These are phyloP conservation scores for Ustilago shanxiensis DNA, from an alignment of 1,284 basidiomycete genomes.

Conservation along the genomic window DNA sequence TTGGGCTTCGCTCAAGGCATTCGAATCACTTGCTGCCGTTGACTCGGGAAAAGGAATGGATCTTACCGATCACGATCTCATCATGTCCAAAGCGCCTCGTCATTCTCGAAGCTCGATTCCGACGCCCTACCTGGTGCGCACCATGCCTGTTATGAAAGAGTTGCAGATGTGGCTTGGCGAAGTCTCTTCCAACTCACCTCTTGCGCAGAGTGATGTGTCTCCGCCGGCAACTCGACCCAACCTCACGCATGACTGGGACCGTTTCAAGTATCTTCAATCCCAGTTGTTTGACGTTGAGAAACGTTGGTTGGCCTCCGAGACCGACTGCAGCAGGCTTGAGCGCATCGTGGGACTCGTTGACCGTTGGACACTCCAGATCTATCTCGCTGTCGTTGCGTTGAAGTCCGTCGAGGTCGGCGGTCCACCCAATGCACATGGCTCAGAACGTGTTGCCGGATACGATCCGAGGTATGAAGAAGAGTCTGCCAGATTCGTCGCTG, in stretches of 20 bases:
- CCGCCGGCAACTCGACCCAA: slow-evolving; percentile 17
- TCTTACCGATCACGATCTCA: slow-evolving; percentile 36
- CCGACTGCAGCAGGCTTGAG: slow-evolving; percentile 46
- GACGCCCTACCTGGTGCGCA: slow-evolving; percentile 24
- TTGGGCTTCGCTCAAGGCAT: slow-evolving; percentile 33
- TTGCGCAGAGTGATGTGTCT: slow-evolving; percentile 21
- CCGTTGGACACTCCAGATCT: slow-evolving; percentile 42
- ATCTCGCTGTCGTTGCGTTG: slow-evolving; percentile 35
- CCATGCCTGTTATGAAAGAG: slow-evolving; percentile 32
- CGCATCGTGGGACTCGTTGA: slow-evolving; percentile 43
- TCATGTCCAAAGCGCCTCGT: slow-evolving; percentile 35
- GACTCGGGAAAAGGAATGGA: slow-evolving; percentile 44
- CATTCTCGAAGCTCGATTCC: slow-evolving; percentile 34
- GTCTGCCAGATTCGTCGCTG: slow-evolving; percentile 33
- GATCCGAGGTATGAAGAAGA: slow-evolving; percentile 40
- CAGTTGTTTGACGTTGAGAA: slow-evolving; percentile 47
- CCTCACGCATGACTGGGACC: slow-evolving; percentile 49
- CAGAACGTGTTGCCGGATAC: slow-evolving; percentile 19
- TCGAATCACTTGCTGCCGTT: slow-evolving; percentile 39
- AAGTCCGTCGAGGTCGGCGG: slow-evolving; percentile 26
- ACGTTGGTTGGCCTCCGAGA: slow-evolving; percentile 40
- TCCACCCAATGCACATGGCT: slow-evolving; percentile 18
- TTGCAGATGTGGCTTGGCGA: slow-evolving; percentile 41
- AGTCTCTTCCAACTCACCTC: slow-evolving; percentile 30
- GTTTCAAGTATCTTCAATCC: slow-evolving; percentile 46